Conservation (phyloP, 495 filamentous ascomycete genomes). For the Hypoxylon fuscum region DNA sequence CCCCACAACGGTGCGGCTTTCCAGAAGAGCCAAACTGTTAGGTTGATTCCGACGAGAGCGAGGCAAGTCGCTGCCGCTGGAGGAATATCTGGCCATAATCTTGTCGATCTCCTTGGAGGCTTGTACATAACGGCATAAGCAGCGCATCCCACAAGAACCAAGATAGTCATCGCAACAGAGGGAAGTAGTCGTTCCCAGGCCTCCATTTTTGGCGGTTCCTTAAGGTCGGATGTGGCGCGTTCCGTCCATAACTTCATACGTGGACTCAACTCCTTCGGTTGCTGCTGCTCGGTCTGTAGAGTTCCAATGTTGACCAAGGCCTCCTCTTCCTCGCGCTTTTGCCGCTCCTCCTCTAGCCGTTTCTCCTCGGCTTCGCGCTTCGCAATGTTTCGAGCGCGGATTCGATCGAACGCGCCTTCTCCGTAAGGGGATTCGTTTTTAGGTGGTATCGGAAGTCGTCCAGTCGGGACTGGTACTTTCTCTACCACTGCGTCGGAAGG, state of each 20-base stretch:
- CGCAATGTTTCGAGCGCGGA: conserved; percentile 56
- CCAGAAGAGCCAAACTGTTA: conserved; percentile 71
- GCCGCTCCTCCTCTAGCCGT: conserved; percentile 52
- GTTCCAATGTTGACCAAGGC: conserved; percentile 62
- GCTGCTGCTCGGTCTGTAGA: conserved; percentile 51
- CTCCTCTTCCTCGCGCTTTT: conserved; percentile 61
- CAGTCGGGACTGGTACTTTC: conserved; percentile 25
- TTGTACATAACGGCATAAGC: conserved; percentile 68
- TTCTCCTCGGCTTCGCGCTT: conserved; percentile 49
- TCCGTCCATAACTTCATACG: conserved; percentile 48
- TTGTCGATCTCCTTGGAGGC: conserved; percentile 63
- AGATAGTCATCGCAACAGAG: conserved; percentile 64
- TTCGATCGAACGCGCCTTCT: conserved; percentile 56
- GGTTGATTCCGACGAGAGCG: conserved; percentile 71
- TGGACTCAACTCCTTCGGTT: conserved; percentile 45
- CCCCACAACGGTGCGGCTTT: conserved; percentile 73
- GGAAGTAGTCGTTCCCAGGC: conserved; percentile 71
- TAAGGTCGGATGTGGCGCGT: conserved; percentile 51
- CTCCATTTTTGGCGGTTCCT: conserved; percentile 59
- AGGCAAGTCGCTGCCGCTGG: conserved; percentile 81
- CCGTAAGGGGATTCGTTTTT: conserved; percentile 54
- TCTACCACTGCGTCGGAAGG: conserved; percentile 55
- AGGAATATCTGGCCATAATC: conserved; percentile 78
- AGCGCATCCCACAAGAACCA: conserved; percentile 60
- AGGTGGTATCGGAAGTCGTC: conserved; percentile 27